Evolutionary conservation across 169 alveolate genomes (phyloP).

Genomic region (Plasmodium chabaudi): DNA sequence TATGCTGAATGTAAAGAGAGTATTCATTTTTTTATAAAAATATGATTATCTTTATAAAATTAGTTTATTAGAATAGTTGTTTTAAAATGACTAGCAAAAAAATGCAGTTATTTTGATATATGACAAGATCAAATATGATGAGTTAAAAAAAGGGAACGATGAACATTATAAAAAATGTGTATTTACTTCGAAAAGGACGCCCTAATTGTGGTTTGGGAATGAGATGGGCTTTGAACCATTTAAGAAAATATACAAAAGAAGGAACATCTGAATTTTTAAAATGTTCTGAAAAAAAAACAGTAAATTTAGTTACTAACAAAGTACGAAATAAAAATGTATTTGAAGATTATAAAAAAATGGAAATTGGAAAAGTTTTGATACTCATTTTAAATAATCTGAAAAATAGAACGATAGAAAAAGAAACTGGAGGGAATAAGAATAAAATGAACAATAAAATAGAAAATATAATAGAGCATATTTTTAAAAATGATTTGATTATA

Average conservation of each 20-base stretch:
- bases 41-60: too few relatives aligned
- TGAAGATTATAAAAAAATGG: constrained; percentile 3
- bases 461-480: constrained; percentile 29
- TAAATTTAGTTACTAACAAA: not conserved
- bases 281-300: not conserved
- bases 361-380: constrained; percentile 23
- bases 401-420: not conserved
- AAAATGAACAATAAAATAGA: constrained; percentile 11
- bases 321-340: not conserved
- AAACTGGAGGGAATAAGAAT: not conserved
- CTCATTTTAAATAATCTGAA: constrained; percentile 2
- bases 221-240: not conserved
- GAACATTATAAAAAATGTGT: constrained; percentile 29
- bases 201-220: not conserved
- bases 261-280: not conserved
- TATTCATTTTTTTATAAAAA: too few relatives aligned
- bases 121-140: not conserved
- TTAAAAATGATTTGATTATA: constrained; percentile 13
- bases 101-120: too few relatives aligned
- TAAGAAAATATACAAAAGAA: not conserved
- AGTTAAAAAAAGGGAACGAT: constrained; percentile 13
- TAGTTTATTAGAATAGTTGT: too few relatives aligned
- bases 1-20: too few relatives aligned
- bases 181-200: not conserved
- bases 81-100: too few relatives aligned